A percentile compares a stretch with the other conserved stretches of the same genome.
Conservation (phyloP, 1,139 yeast genomes). For the Geotrichum reessii region DNA sequence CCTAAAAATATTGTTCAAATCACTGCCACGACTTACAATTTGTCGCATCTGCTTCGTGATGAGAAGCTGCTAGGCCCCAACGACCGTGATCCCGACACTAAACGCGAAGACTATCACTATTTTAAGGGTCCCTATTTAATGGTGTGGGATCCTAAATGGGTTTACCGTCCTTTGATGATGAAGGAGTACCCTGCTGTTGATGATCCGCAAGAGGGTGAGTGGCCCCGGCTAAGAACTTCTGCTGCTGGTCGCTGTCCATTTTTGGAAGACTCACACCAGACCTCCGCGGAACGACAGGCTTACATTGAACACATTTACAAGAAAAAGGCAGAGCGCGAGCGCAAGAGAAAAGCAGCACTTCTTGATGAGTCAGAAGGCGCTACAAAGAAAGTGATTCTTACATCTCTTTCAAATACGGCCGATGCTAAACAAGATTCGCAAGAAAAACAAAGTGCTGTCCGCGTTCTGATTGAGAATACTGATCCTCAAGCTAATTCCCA, state of each 20-base stretch:
- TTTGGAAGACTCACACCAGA: slow-evolving; percentile 14
- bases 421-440: background rate
- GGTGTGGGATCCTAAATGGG: slow-evolving; percentile 75
- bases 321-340: slow-evolving; percentile 13
- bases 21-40: slow-evolving; percentile 28
- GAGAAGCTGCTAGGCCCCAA: slow-evolving; percentile 83
- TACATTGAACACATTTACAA: slow-evolving; percentile 12
- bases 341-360: slow-evolving; percentile 15
- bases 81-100: slow-evolving; percentile 83
- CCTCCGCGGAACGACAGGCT: background rate
- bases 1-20: slow-evolving; percentile 17
- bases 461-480: background rate
- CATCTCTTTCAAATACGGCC: background rate
- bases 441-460: background rate
- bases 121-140: slow-evolving; percentile 71
- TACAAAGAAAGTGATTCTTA: slow-evolving; percentile 8
- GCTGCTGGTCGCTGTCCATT: slow-evolving; percentile 61
- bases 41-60: slow-evolving; percentile 68
- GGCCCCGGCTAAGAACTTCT: slow-evolving; percentile 43
- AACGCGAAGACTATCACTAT: slow-evolving; percentile 77
- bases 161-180: slow-evolving; percentile 72
- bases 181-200: slow-evolving; percentile 64
- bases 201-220: slow-evolving; percentile 46
- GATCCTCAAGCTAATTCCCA: background rate
- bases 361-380: slow-evolving; percentile 11